A percentile compares a stretch with the other conserved stretches of the same genome.
Conservation (phyloP, 2,329 filamentous ascomycete species). For the Diaporthe batatas region DNA sequence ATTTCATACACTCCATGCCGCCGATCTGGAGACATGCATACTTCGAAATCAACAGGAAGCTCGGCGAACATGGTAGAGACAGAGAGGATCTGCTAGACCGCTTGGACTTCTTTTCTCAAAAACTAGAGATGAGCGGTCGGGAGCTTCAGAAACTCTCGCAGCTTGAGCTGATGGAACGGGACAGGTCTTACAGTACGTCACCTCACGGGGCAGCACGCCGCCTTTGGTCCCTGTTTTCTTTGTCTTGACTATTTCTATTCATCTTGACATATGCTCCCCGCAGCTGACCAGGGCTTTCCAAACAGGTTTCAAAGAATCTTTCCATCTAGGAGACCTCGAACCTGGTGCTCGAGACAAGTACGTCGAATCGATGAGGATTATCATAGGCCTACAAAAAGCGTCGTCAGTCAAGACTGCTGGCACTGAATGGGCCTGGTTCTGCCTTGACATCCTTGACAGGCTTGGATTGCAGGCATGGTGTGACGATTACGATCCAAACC, state of each 20-base stretch:
- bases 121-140: conserved; percentile 9
- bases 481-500: conserved; percentile 43
- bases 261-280: background rate
- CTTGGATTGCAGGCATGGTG: conserved; percentile 47
- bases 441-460: conserved; percentile 48
- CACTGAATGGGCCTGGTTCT: conserved; percentile 48
- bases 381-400: conserved; percentile 49
- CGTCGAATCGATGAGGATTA: conserved; percentile 53
- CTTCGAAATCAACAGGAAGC: conserved; percentile 24
- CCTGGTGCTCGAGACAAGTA: conserved; percentile 55
- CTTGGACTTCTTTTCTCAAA: conserved; percentile 26
- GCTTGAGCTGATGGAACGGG: conserved; percentile 25
- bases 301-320: conserved; percentile 57
- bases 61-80: background rate
- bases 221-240: background rate
- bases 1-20: conserved; percentile 31
- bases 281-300: background rate
- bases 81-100: conserved; percentile 13
- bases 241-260: no score
- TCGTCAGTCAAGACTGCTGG: conserved; percentile 38
- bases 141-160: conserved; percentile 4
- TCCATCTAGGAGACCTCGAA: conserved; percentile 59
- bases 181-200: conserved; percentile 15
- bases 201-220: background rate
- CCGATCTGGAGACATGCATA: conserved; percentile 42